phyloP scores from a whole-genome alignment of 176 grass and related monocot species.

The Panicum miliaceum region DNA sequence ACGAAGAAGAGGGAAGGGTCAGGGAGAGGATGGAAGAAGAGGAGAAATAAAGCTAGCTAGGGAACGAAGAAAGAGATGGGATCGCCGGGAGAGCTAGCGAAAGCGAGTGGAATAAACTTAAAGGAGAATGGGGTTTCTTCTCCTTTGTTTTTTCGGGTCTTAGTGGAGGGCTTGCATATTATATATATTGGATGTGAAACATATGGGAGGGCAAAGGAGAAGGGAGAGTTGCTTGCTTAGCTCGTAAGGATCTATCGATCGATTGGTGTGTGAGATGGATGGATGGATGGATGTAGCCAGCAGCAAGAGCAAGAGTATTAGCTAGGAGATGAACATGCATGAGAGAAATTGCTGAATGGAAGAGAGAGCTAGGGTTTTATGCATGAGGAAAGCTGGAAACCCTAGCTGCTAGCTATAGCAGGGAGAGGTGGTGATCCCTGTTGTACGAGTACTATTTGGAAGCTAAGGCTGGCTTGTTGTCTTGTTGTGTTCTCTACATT shows the following conservation, averaged over 20 bases:
- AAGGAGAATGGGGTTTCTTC: conserved; percentile 47
- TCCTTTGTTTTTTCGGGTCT: conserved; percentile 40
- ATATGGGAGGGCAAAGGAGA: conserved; percentile 48
- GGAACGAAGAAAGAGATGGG: conserved; percentile 28
- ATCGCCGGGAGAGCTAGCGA: conserved; percentile 27
- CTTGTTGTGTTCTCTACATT: background rate
- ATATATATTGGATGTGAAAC: conserved; percentile 73
- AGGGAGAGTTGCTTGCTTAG: conserved; percentile 53
- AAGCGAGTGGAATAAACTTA: conserved; percentile 66
- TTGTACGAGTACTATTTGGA: conserved; percentile 33
- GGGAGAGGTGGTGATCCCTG: conserved; percentile 2
- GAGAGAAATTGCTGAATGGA: background rate
- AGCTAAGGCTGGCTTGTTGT: conserved; percentile 18
- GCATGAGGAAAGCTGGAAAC: conserved; percentile 45
- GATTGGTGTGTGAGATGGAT: conserved; percentile 22
- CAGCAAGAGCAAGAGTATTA: background rate
- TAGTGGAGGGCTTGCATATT: conserved; percentile 57
- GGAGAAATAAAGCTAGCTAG: conserved; percentile 4
- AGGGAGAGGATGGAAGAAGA: conserved; percentile 11
- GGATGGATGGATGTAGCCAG: conserved; percentile 23
- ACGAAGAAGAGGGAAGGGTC: background rate
- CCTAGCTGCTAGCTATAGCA: conserved; percentile 40
- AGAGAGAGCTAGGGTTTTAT: conserved; percentile 20
- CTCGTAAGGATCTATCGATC: conserved; percentile 39
- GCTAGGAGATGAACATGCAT: background rate